Base-by-base conservation (phyloP, 148 eudicot genomes). In the Cornus suecica region DNA sequence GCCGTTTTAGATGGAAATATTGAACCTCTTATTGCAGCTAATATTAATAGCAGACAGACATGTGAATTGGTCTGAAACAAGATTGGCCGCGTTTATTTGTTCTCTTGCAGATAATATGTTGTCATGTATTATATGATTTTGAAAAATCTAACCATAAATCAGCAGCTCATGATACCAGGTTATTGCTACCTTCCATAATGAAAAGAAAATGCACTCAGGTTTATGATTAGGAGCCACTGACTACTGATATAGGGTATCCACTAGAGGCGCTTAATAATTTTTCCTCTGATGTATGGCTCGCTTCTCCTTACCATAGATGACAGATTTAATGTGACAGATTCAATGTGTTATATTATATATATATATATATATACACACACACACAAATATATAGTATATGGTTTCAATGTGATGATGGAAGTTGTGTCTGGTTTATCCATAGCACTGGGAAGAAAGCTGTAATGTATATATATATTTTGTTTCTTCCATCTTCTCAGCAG, bases 1-100 rank as follows among this genome's bases (percentile, higher is more conserved):
- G 85, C 92, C 73, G 94, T 92, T 65, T 81, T 94, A 73, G 87
- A 89, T 77, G 98, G 98, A 23, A 90, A 92, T 77, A 84, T 94
- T 51, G 89, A 90, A 73, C 72, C 84, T 63, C 87, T 94, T 61
- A 76, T 94, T 69, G 80, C 78, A 63, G 97, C 97, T 71, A 91
- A 84, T 75, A 84, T 87, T 34, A 83, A 81, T 67, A 34, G 80
- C 34, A 90, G 95, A 88, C 90, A 83, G 42, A 66, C 81, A 51
- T 61, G 29, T 79, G 83, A 82, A 67, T 72, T 51, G 73, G 32
- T 23, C n/a, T 82, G 81, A 82, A 74, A 74, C 62, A 13, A 24
- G 48, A 26, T 25, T 7, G 34, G 30, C 26, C n/a, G 31, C 24
- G 27, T 54, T 18, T 74, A 18, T 45, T 25, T 15, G 61, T 27